Evolutionary conservation across 164 flowering plant genomes (phyloP).

Genomic region (Santalum album): DNA sequence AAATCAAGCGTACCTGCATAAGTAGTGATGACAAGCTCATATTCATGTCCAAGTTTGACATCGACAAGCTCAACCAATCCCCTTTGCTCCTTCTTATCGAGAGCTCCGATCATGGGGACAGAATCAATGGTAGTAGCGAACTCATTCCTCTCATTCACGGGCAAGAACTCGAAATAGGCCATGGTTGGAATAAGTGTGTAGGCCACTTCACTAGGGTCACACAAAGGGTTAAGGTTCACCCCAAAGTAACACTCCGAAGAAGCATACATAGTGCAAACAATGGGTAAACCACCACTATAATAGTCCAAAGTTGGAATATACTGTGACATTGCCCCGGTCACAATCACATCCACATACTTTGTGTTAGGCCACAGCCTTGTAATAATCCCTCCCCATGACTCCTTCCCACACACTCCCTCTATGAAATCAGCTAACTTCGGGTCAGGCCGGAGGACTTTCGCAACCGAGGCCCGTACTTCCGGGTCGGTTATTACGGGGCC

Average conservation of each 20-base stretch:
- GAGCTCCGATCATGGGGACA: neutral
- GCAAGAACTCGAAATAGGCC: conserved; percentile 69
- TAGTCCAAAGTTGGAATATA: conserved; percentile 53
- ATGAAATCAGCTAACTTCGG: conserved; percentile 36
- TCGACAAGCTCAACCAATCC: conserved; percentile 48
- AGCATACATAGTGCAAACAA: conserved; percentile 67
- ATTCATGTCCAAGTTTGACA: conserved; percentile 49
- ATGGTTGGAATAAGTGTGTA: conserved; percentile 65
- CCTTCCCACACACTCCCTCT: conserved; percentile 27
- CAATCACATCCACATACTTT: conserved; percentile 62
- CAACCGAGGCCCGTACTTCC: conserved; percentile 27
- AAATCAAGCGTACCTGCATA: conserved; percentile 65
- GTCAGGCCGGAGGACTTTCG: conserved; percentile 31
- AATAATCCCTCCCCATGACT: conserved; percentile 56
- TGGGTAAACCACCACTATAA: conserved; percentile 51
- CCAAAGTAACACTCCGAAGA: conserved; percentile 73
- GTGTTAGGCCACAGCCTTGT: conserved; percentile 63
- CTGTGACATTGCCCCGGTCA: conserved; percentile 72
- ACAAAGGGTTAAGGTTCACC: conserved; percentile 50
- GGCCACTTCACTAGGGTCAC: conserved; percentile 47
- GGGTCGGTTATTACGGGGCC: conserved; percentile 42
- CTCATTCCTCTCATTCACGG: conserved; percentile 26
- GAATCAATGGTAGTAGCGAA: conserved; percentile 1
- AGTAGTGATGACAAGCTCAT: conserved; percentile 67
- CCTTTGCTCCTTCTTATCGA: conserved; percentile 8